phyloP scores from a whole-genome alignment of 768 basidiomycete species.

The Boletus tylopilopsis region DNA sequence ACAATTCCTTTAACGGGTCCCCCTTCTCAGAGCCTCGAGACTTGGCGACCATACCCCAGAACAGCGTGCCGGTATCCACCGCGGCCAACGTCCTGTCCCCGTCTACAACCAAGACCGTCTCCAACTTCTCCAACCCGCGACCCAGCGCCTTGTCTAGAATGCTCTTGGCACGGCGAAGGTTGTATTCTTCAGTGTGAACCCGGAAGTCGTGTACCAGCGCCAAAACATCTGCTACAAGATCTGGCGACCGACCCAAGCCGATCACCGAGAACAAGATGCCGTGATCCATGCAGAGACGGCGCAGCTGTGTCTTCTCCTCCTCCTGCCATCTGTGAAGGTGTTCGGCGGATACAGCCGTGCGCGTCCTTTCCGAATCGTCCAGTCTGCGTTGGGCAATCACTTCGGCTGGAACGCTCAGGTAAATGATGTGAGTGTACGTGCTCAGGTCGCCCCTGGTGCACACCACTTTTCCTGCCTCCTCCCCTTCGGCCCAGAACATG shows the following conservation, averaged over 20 bases:
- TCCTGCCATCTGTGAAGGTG: slow-evolving; percentile 15
- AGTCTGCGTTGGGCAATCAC: slow-evolving; percentile 15
- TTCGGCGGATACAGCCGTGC: slow-evolving; percentile 7
- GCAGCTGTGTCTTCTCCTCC: slow-evolving; percentile 14
- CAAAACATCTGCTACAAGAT: slow-evolving; percentile 13
- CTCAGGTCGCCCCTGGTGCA: slow-evolving; percentile 14
- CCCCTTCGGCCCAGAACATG: slow-evolving; percentile 15
- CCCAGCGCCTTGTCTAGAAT: slow-evolving; percentile 13
- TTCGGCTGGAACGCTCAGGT: slow-evolving; percentile 8
- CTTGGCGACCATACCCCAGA: slow-evolving; percentile 10
- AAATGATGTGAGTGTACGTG: slow-evolving; percentile 16
- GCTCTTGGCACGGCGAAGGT: slow-evolving; percentile 12
- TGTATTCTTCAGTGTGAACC: slow-evolving; percentile 11
- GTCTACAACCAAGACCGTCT: slow-evolving; percentile 11
- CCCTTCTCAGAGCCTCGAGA: slow-evolving; percentile 11
- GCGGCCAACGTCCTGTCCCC: slow-evolving; percentile 11
- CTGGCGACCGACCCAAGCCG: slow-evolving; percentile 7
- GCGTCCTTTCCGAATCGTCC: slow-evolving; percentile 6
- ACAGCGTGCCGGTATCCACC: slow-evolving; percentile 9
- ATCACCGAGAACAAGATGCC: slow-evolving; percentile 13
- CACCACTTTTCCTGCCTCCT: slow-evolving; percentile 15
- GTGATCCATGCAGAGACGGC: slow-evolving; percentile 14
- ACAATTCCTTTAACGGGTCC: slow-evolving; percentile 9
- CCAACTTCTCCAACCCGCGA: slow-evolving; percentile 10
- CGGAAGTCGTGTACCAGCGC: slow-evolving; percentile 9